phyloP scores from a whole-genome alignment of 371 early-diverging fungal genomes.

The Mortierella sp. region DNA sequence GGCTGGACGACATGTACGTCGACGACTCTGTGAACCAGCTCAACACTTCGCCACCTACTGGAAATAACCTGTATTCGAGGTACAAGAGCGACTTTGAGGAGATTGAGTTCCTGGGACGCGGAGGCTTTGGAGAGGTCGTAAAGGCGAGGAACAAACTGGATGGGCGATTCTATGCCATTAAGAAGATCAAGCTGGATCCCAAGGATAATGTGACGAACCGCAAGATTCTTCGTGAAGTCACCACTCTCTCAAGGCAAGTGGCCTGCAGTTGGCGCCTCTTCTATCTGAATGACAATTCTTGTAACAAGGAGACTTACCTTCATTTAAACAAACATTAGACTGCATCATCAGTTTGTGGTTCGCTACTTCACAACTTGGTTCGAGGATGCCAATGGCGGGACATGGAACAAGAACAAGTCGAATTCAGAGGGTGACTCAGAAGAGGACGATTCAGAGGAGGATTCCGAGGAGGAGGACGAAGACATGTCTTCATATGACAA shows the following conservation, averaged over 20 bases:
- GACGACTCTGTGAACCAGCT: conserved; percentile 56
- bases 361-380: conserved; percentile 97
- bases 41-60: conserved; percentile 37
- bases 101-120: conserved; percentile 91
- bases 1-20: conserved; percentile 54
- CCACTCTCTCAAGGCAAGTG: conserved; percentile 77
- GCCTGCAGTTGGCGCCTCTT: no score
- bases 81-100: conserved; percentile 95
- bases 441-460: conserved; percentile 61
- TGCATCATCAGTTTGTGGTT: conserved; percentile 94
- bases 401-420: conserved; percentile 62
- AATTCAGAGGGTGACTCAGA: conserved; percentile 57
- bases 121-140: conserved; percentile 95
- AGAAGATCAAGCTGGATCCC: conserved; percentile 84
- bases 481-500: conserved; percentile 24
- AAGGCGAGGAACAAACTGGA: conserved; percentile 91
- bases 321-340: conserved; percentile 43
- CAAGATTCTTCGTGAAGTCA: conserved; percentile 92
- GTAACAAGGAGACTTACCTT: not conserved
- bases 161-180: conserved; percentile 92
- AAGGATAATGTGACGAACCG: conserved; percentile 81
- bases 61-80: conserved; percentile 64
- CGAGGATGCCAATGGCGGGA: conserved; percentile 73
- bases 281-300: not conserved
- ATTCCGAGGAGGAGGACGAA: conserved; percentile 59